Conservation (phyloP, 73 alveolate genomes). For the Blepharisma stoltei region DNA sequence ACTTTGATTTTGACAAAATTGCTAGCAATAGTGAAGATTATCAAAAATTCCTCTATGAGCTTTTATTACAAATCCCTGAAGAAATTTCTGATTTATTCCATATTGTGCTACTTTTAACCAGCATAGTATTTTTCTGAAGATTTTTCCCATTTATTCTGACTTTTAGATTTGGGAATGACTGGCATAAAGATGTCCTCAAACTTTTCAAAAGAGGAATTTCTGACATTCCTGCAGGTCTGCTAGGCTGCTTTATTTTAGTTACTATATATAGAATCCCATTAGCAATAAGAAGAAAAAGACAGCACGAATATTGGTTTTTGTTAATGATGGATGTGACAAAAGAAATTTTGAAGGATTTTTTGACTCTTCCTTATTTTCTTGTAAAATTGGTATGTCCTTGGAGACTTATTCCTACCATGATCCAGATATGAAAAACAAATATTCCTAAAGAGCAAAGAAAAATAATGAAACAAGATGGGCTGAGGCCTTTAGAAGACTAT, state of each 20-base stretch:
- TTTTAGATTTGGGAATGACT: neutral
- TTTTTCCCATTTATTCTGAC: too few species aligned
- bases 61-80: too few species aligned
- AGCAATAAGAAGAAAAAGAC: neutral
- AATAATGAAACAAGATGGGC: neutral
- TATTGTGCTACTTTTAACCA: too few species aligned
- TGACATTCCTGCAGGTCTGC: neutral
- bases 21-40: too few species aligned
- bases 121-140: too few species aligned
- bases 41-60: too few species aligned
- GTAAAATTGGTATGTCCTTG: conserved; percentile 3
- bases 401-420: neutral
- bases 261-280: conserved; percentile 15
- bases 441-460: conserved; percentile 23
- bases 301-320: neutral
- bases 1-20: too few species aligned
- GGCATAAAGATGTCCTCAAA: neutral
- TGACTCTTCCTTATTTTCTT: neutral
- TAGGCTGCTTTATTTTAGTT: neutral
- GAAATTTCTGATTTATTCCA: too few species aligned
- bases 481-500: neutral
- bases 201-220: neutral
- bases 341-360: conserved; percentile 7
- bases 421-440: neutral
- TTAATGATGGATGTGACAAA: neutral